Evolutionary conservation across 208 protist species (phyloP), one percentile per base, ranked within the genome.

Genomic region (Wallacemonas sp.): DNA sequence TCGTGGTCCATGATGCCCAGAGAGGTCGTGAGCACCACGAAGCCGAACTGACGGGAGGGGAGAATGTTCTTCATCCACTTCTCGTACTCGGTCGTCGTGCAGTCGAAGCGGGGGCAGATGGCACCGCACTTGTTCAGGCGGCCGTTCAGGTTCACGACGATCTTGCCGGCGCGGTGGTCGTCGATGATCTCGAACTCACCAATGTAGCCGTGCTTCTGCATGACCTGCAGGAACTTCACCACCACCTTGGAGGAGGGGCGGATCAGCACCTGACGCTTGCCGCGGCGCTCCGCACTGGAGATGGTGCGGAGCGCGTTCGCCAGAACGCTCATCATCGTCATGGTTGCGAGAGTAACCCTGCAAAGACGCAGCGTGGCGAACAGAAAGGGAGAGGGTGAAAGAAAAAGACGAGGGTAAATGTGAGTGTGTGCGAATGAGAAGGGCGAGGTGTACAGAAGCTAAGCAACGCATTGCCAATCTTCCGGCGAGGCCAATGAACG

Each of bases 181-280:
- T 99, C 99, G 76, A 99, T 93, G 83, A 99, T 89, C 89, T 99
- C 99, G 82, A 99, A 99, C 81, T 99, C 99, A 66, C 98, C 98
- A 89, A 99, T 99, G 97, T 99, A 99, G 85, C 98, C 97, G 89
- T 99, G 98, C 89, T 99, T 99, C 96, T 99, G 98, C 99, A 99
- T 99, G 64, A 99, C 98, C 68, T 95, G 85, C 59, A 99, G 91
- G 91, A 99, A 99, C 83, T 99, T 99, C 73, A 99, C 86, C 68
- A 99, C 93, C 63, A 99, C 99, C 91, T 99, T 99, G 68, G 97
- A 99, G 55, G 84, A 94, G 48, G 99, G 99, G 75, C 99, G 88
- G 83, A 99, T 90, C 33, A 99, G 82, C 46, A 99, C 99, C 89
- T 99, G 99, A 69, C 99, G 95, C 94, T 99, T 99, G 78, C 99